phyloP scores from a whole-genome alignment of 2,329 filamentous ascomycete species.

The Apiospora pterosperma region DNA sequence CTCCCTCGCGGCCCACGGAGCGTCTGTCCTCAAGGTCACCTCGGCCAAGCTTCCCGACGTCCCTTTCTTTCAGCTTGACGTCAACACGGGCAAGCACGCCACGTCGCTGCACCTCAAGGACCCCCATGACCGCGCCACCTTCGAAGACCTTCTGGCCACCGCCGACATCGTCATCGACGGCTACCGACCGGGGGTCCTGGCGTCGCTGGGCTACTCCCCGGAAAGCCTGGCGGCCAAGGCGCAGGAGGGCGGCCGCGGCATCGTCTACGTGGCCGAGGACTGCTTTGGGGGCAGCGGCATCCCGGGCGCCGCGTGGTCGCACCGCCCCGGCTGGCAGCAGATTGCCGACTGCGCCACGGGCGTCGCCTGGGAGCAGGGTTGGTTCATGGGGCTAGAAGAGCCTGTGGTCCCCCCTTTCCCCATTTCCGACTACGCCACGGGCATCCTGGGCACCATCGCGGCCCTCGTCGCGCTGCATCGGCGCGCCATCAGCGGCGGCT shows the following conservation, averaged over 20 bases:
- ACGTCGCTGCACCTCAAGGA: slow-evolving; percentile 61
- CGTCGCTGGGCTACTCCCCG: slow-evolving; percentile 60
- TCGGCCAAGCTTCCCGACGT: slow-evolving; percentile 66
- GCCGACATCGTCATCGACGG: slow-evolving; percentile 68
- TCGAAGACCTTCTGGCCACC: slow-evolving; percentile 57
- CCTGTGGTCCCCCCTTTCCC: slow-evolving; percentile 65
- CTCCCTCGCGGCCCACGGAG: slow-evolving; percentile 71
- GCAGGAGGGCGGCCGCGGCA: slow-evolving; percentile 53
- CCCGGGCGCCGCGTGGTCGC: slow-evolving; percentile 51
- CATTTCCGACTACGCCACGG: slow-evolving; percentile 47
- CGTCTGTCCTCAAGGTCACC: slow-evolving; percentile 70
- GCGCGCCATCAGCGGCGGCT: slow-evolving; percentile 28
- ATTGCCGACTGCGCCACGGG: slow-evolving; percentile 35
- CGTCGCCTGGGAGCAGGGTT: slow-evolving; percentile 32
- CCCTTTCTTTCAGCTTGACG: slow-evolving; percentile 69
- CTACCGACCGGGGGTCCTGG: slow-evolving; percentile 64
- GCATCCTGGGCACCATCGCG: slow-evolving; percentile 28
- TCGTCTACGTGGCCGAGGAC: slow-evolving; percentile 68
- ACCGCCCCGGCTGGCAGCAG: slow-evolving; percentile 61
- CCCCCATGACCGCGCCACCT: slow-evolving; percentile 45
- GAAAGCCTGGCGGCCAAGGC: slow-evolving; percentile 50
- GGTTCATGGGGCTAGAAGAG: slow-evolving; percentile 43
- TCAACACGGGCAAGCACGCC: slow-evolving; percentile 69
- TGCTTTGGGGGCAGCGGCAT: slow-evolving; percentile 62
- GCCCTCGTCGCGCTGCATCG: slow-evolving; percentile 30